Evolutionary conservation across 768 basidiomycete species (phyloP), one percentile per base, ranked within the genome.

Genomic region (Coprinellus aureogranulatus): DNA sequence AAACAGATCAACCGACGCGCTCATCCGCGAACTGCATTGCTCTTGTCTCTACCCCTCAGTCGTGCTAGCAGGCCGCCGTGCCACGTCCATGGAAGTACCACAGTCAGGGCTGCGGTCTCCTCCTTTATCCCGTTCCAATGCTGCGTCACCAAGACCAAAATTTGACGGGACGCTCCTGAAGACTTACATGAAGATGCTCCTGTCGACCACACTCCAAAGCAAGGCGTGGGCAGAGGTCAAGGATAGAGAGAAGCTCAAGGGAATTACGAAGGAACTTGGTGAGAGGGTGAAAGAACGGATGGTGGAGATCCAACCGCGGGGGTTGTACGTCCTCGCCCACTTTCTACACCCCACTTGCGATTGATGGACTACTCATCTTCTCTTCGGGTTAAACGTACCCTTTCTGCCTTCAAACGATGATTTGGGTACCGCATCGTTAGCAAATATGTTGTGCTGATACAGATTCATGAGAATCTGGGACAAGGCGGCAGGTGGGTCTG

Each of bases 361-460:
- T 20, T 20, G 56, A 54, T 52, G 28, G 40, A 53, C 42, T 12
- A 28, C 54, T 39, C 22, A 46, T 42, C 55, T 45, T 26, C 37
- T 26, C 25, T 22, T 50, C 26, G 27, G 31, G 28, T 46, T 55
- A 34, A 34, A 57, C 50, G 51, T 59, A 50, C 39, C 56, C 49
- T 50, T 42, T 51, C 50, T 56, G 31, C 48, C 22, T 14, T 34
- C 14, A 34, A 34, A 34, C 34, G 34, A 45, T 25, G 28, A 14
- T 14, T 6, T 34, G 34, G 34, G 14, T 34, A 6, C 34, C 14
- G 34, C 34, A 6, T 34, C 34, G 34, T 6, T 34, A 93, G 92
- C 68, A 94, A 94, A 77, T 94, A 91, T 67, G 84, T 92, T 57
- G 91, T 94, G 42, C 76, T 92, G 47, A 91, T 90, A 26, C 91